Evolutionary conservation across 2,329 filamentous ascomycete genomes (phyloP), one percentile per base, ranked within the genome.

Genomic region (Microdochium bolleyi): DNA sequence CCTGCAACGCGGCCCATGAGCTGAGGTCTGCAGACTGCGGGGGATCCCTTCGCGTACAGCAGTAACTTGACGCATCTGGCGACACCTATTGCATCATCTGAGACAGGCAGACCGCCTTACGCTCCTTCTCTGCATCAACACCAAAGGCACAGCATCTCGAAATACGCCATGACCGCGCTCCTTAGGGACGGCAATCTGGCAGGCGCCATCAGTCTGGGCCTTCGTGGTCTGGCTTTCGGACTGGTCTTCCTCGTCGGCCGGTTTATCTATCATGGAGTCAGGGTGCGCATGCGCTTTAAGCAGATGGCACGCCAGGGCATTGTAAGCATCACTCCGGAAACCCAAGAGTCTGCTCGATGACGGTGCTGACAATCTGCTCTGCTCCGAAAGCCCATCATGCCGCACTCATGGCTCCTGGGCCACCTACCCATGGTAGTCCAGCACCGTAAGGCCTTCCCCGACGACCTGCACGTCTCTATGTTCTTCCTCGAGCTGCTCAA

Each of bases 381-480:
- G 16, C 19, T 22, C 41, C 3, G 8, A 3, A 53, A 69, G 67
- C 61, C 64, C 9, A 61, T 64, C 30, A 51, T 68, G n/a, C 67
- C 67, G 10, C 68, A 70, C 51, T 67, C 63, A 1, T 64, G 66
- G 52, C 55, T 69, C 22, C 57, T 68, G 11, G 68, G 67, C 10
- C 67, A 70, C 48, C 52, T 69, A 21, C 30, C 51, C 8, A 51
- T 58, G 7, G 51, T 66, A 14, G 62, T 54, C 8, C 63, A 65
- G 41, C 60, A n/a, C 61, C 63, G 53, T 49, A 58, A 30, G 60
- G 61, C 44, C 54, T 62, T n/a, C 65, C 67, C 1, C 13, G 44
- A 53, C 37, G 64, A 68, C 51, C 53, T 60, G 1, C 53, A 64
- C 32, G 56, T 59, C 8, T 60, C 64, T 2, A 55, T 56, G 52